phyloP scores from a whole-genome alignment of 192 early-diverging fungal species.

The Mortierella claussenii region DNA sequence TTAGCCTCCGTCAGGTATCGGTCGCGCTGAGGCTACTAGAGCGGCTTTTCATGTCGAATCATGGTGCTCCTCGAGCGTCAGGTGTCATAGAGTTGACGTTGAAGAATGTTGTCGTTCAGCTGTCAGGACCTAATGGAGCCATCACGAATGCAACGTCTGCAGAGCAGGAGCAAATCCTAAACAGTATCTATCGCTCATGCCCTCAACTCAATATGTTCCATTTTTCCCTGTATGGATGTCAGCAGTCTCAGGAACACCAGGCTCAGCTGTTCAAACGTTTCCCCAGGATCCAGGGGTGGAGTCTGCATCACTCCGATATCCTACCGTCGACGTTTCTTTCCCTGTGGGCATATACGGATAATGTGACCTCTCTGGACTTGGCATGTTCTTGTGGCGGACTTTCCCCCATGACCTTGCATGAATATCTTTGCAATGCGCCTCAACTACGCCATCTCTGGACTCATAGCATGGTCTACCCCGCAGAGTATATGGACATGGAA shows the following conservation, averaged over 20 bases:
- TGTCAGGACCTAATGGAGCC: not conserved
- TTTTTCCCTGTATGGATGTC: conserved; percentile 5
- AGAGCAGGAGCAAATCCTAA: conserved; percentile 5
- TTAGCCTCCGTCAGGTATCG: not conserved
- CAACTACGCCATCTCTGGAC: conserved; percentile 15
- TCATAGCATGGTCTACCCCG: conserved; percentile 17
- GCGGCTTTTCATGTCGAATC: not conserved
- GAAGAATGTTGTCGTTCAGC: not conserved
- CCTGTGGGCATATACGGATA: conserved; percentile 4
- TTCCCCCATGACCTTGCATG: conserved; percentile 14
- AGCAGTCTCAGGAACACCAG: conserved; percentile 6
- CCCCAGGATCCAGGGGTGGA: conserved; percentile 5
- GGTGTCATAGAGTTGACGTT: conserved; percentile 5
- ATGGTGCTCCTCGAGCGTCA: not conserved
- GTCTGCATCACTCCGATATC: conserved; percentile 11
- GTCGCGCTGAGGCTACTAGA: conserved; percentile 5
- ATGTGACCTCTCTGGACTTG: conserved; percentile 11
- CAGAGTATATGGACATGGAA: conserved; percentile 27
- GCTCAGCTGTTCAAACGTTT: conserved; percentile 12
- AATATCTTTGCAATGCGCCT: conserved; percentile 20
- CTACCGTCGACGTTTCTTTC: conserved; percentile 26
- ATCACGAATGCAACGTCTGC: not conserved
- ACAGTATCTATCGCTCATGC: conserved; percentile 3
- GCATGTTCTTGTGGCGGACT: conserved; percentile 1
- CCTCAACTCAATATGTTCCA: conserved; percentile 7